phyloP scores from a whole-genome alignment of 2,329 filamentous ascomycete genomes.

The Xylaria polymorpha region DNA sequence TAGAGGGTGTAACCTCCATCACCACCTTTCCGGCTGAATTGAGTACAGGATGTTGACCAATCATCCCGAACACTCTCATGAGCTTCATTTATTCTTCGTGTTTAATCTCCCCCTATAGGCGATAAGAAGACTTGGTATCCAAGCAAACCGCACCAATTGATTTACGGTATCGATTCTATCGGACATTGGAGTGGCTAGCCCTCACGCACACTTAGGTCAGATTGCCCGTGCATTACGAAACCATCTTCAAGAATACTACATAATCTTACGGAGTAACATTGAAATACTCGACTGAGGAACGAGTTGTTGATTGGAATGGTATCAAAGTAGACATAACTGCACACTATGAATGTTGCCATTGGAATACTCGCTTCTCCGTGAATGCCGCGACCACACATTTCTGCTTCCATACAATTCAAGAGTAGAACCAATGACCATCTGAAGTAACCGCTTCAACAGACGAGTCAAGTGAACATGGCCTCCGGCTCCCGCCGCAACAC shows the following conservation, averaged over 20 bases:
- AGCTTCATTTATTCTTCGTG: constrained; percentile 20
- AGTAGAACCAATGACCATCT: neutral
- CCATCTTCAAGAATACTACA: neutral
- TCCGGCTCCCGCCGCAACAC: neutral
- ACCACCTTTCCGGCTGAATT: constrained; percentile 28
- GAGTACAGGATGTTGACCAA: constrained; percentile 9
- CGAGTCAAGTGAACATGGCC: constrained; percentile 4
- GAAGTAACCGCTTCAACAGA: neutral
- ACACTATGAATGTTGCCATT: neutral
- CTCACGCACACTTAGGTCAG: neutral
- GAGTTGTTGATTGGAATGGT: neutral
- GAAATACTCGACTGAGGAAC: neutral
- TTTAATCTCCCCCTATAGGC: neutral
- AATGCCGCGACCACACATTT: neutral
- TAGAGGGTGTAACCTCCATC: constrained; percentile 6
- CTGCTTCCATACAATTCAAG: neutral
- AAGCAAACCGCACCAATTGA: neutral
- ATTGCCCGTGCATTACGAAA: neutral
- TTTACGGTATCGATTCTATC: neutral
- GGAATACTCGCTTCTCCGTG: neutral
- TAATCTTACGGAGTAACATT: neutral
- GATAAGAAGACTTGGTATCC: constrained; percentile 3
- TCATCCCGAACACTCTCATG: constrained; percentile 7
- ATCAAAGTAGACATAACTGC: neutral
- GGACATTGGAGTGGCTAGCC: neutral